phyloP scores from a whole-genome alignment of 2,329 filamentous ascomycete genomes.

The Ramichloridium luteum region DNA sequence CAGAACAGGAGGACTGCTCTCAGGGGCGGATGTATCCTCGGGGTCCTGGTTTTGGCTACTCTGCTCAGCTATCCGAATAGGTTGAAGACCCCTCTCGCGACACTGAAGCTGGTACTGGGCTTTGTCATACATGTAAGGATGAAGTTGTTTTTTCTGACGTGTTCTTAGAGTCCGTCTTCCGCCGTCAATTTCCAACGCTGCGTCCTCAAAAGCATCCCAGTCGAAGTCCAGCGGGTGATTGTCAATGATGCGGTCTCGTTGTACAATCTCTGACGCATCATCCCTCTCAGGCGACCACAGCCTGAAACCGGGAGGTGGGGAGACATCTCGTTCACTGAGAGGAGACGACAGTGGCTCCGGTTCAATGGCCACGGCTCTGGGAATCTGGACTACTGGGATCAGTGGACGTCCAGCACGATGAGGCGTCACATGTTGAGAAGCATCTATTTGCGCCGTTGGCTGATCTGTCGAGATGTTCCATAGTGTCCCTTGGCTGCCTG shows the following conservation, averaged over 20 bases:
- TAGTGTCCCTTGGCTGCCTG: too few relatives aligned
- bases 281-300: too few relatives aligned
- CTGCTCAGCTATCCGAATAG: conserved; percentile 26
- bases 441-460: too few relatives aligned
- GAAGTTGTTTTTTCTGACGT: conserved; percentile 36
- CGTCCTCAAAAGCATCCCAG: too few relatives aligned
- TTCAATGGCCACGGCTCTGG: too few relatives aligned
- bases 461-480: too few relatives aligned
- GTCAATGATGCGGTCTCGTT: too few relatives aligned
- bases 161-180: conserved; percentile 29
- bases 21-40: too few relatives aligned
- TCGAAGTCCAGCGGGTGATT: too few relatives aligned
- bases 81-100: conserved; percentile 32
- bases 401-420: not conserved
- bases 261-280: too few relatives aligned
- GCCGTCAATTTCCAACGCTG: not conserved
- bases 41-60: conserved; percentile 8
- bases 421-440: not conserved
- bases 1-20: too few relatives aligned
- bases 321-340: conserved; percentile 17
- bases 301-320: conserved; percentile 10
- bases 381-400: not conserved
- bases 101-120: conserved; percentile 32
- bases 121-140: conserved; percentile 36
- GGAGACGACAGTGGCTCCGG: conserved; percentile 15